Evolutionary conservation across 306 rosid species (phyloP).

Genomic region (Fragaria ananassa): DNA sequence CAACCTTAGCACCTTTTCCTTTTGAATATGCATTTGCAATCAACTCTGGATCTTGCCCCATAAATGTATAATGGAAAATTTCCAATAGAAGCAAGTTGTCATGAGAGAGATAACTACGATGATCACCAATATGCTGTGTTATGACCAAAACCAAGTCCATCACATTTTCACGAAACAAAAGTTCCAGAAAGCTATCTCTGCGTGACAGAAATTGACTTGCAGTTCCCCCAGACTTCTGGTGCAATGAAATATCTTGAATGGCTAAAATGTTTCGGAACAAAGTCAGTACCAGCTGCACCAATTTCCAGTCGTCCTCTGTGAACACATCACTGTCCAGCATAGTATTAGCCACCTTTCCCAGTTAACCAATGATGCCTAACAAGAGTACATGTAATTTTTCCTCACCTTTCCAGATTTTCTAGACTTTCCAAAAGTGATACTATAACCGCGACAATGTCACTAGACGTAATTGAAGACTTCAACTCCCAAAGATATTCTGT

Average conservation of each 20-base stretch:
- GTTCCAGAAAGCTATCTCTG: conserved; percentile 78
- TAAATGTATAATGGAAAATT: conserved; percentile 65
- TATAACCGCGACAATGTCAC: conserved; percentile 56
- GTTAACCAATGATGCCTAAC: neutral
- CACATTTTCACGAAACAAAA: conserved; percentile 78
- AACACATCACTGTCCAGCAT: conserved; percentile 54
- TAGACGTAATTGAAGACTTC: conserved; percentile 63
- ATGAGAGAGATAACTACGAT: conserved; percentile 60
- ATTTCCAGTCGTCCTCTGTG: conserved; percentile 94
- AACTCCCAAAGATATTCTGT: conserved; percentile 78
- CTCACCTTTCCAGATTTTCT: conserved; percentile 84
- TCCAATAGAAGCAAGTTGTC: conserved; percentile 91
- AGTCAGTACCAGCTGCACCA: conserved; percentile 83
- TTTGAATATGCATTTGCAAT: conserved; percentile 46
- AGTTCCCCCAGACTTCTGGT: conserved; percentile 67
- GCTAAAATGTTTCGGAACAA: conserved; percentile 79
- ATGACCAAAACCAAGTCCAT: conserved; percentile 79
- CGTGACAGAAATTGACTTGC: conserved; percentile 59
- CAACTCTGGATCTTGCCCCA: conserved; percentile 89
- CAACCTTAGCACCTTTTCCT: conserved; percentile 53
- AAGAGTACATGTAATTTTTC: conserved; percentile 1
- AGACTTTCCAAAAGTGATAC: conserved; percentile 73
- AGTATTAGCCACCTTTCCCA: conserved; percentile 7
- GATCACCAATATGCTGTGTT: conserved; percentile 62
- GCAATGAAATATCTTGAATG: conserved; percentile 76